Evolutionary conservation across 306 rosid species (phyloP).

Genomic region (Cucurbita ficifolia): DNA sequence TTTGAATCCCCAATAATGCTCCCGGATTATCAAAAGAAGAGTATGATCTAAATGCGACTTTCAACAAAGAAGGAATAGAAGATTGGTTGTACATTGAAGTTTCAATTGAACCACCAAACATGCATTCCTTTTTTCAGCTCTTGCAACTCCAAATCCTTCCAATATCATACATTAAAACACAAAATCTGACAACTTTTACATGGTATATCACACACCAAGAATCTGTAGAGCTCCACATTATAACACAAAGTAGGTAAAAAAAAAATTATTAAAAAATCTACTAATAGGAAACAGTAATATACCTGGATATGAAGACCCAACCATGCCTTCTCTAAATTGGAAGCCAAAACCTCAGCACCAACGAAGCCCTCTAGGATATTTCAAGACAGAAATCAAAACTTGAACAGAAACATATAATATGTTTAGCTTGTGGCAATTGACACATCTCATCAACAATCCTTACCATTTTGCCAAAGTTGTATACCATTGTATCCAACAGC

Average conservation of each 20-base stretch:
- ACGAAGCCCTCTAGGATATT: conserved; percentile 27
- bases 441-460: neutral
- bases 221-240: no score
- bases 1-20: neutral
- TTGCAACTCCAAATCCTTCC: neutral
- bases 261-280: neutral
- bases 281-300: neutral
- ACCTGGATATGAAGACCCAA: conserved; percentile 45
- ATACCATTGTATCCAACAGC: conserved; percentile 43
- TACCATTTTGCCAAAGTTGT: conserved; percentile 49
- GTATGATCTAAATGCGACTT: neutral
- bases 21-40: no score
- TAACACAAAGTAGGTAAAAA: no score
- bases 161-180: neutral
- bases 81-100: neutral
- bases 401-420: neutral
- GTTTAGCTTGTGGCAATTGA: neutral
- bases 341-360: conserved; percentile 29
- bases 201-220: no score
- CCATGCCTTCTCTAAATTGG: conserved; percentile 48
- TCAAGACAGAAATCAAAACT: neutral
- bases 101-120: neutral
- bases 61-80: neutral
- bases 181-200: neutral
- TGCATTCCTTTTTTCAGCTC: neutral